A percentile compares a stretch with the other conserved stretches of the same genome.
Conservation (phyloP, 1,284 basidiomycete species). For the Trichosporon asahii region DNA sequence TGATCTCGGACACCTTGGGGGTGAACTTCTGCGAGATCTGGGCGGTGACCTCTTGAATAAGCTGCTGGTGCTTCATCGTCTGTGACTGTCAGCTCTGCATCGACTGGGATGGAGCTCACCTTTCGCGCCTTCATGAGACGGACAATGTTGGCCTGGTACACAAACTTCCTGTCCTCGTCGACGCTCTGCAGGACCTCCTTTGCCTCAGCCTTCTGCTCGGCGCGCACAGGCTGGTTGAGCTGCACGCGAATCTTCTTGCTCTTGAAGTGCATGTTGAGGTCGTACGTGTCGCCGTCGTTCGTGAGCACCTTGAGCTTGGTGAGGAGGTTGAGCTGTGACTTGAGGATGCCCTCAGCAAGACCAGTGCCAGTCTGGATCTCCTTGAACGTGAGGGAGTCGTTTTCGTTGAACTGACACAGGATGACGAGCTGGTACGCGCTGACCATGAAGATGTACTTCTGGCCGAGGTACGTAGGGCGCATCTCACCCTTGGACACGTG, state of each 20-base stretch:
- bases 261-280: constrained; percentile 89
- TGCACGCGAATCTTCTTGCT: constrained; percentile 84
- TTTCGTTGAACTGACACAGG: constrained; percentile 87
- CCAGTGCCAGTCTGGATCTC: constrained; percentile 80
- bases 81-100: constrained; percentile 45
- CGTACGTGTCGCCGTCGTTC: constrained; percentile 73
- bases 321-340: constrained; percentile 75
- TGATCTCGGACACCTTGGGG: constrained; percentile 48
- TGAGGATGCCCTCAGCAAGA: constrained; percentile 77
- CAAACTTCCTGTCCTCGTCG: constrained; percentile 94
- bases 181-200: constrained; percentile 90
- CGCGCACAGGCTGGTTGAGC: constrained; percentile 89
- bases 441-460: constrained; percentile 95
- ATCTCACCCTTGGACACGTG: constrained; percentile 96
- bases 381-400: constrained; percentile 74
- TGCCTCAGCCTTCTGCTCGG: constrained; percentile 88
- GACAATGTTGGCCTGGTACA: constrained; percentile 96
- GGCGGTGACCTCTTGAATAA: constrained; percentile 89
- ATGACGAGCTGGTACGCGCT: constrained; percentile 95
- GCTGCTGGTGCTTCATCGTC: constrained; percentile 91
- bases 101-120: constrained; percentile 33
- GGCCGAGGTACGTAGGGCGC: constrained; percentile 83
- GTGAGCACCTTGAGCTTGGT: constrained; percentile 87
- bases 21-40: constrained; percentile 65
- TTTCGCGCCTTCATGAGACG: constrained; percentile 96